Evolutionary conservation across 2,329 filamentous ascomycete genomes (phyloP).

Genomic region (Seiridium unicorne): DNA sequence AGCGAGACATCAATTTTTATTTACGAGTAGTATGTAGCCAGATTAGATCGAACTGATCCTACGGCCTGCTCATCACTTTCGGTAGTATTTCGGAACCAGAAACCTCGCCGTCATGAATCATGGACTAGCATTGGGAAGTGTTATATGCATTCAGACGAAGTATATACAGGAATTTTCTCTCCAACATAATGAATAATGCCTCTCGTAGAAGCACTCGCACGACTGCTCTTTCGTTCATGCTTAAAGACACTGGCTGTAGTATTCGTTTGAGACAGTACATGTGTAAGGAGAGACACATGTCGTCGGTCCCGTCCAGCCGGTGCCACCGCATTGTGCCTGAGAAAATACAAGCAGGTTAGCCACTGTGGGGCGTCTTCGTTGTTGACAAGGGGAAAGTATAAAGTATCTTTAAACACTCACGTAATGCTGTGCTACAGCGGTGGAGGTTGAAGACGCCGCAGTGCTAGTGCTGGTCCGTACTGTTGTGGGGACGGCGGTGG

Average conservation of each 20-base stretch:
- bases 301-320: slow-evolving; percentile 15
- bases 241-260: slow-evolving; percentile 18
- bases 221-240: too few species aligned
- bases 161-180: too few species aligned
- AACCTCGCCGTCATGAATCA: too few species aligned
- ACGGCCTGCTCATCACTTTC: too few species aligned
- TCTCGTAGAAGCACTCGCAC: too few species aligned
- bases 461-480: background rate
- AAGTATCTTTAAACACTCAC: background rate
- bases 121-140: too few species aligned
- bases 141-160: too few species aligned
- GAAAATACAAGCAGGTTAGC: background rate
- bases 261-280: slow-evolving; percentile 15
- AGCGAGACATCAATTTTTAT: too few species aligned
- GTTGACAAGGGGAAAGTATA: background rate
- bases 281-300: slow-evolving; percentile 14
- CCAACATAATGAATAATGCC: too few species aligned
- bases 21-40: too few species aligned
- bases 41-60: too few species aligned
- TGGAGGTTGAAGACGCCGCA: background rate
- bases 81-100: too few species aligned
- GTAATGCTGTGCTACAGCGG: slow-evolving; percentile 5
- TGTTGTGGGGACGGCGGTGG: background rate
- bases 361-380: background rate
- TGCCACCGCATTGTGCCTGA: slow-evolving; percentile 16